A percentile compares a stretch with the other conserved stretches of the same genome.
These are phyloP conservation scores for Monoraphidium neglectum DNA, from an alignment of 139 green algal genomes.

Conservation along the genomic window DNA sequence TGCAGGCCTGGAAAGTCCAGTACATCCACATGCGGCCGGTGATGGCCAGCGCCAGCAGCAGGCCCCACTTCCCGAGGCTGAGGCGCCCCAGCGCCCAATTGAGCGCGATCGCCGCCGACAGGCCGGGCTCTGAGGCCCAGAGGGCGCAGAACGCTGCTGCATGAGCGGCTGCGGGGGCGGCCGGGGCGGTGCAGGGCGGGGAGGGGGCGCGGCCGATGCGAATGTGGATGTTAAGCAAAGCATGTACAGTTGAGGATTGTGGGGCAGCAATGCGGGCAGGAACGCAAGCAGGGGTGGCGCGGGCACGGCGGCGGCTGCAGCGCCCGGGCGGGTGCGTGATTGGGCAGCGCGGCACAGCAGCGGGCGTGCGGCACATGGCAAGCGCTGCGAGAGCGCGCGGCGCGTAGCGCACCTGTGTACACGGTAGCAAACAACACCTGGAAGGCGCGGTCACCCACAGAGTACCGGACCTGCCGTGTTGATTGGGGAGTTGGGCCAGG, in stretches of 20 bases:
- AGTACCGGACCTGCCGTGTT: slow-evolving; percentile 7
- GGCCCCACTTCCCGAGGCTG: slow-evolving; percentile 25
- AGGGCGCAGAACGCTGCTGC: slow-evolving; percentile 44
- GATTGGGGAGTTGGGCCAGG: no score
- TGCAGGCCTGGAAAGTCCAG: slow-evolving; percentile 29
- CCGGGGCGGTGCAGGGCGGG: no score
- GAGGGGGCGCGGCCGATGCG: no score
- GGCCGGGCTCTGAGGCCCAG: slow-evolving; percentile 37
- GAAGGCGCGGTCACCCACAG: slow-evolving; percentile 17
- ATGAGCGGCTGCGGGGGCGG: slow-evolving; percentile 7
- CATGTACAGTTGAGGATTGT: no score
- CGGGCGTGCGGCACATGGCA: no score
- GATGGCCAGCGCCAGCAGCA: slow-evolving; percentile 30
- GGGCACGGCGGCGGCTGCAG: no score
- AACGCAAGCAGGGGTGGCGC: no score
- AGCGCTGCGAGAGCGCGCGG: no score
- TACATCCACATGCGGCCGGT: slow-evolving; percentile 39
- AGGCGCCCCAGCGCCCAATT: slow-evolving; percentile 42
- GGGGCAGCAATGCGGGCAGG: no score
- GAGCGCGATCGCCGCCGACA: slow-evolving; percentile 25
- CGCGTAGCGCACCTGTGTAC: slow-evolving; percentile 6
- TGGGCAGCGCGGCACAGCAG: no score
- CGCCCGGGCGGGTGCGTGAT: no score
- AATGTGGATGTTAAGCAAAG: no score
- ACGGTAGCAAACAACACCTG: slow-evolving; percentile 12